Percentiles rank a stretch among this genome's conserved stretches.
phyloP scores from a whole-genome alignment of 441 rosid genomes.

The Gossypium gossypioides region DNA sequence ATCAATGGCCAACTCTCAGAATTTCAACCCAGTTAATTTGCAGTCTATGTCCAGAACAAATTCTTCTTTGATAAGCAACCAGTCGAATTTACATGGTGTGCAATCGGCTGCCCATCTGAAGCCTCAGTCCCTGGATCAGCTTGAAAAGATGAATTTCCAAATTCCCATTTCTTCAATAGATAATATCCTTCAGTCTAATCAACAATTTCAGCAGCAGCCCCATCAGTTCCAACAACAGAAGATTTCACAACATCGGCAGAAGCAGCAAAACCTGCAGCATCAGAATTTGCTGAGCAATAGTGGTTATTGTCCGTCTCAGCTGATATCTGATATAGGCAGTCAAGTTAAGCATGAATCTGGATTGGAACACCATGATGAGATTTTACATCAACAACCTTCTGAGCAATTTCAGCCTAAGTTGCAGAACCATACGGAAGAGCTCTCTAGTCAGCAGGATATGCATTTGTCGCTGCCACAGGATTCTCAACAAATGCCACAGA shows the following conservation, averaged over 20 bases:
- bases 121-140: slow-evolving; percentile 37
- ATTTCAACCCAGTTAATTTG: slow-evolving; percentile 42
- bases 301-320: slow-evolving; percentile 50
- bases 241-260: slow-evolving; percentile 47
- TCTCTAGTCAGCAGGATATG: slow-evolving; percentile 43
- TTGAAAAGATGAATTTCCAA: slow-evolving; percentile 48
- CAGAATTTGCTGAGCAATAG: slow-evolving; percentile 46
- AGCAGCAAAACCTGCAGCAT: slow-evolving; percentile 66
- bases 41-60: slow-evolving; percentile 54
- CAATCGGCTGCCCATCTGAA: slow-evolving; percentile 44
- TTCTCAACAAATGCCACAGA: slow-evolving; percentile 63
- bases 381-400: slow-evolving; percentile 47
- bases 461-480: slow-evolving; percentile 42
- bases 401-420: slow-evolving; percentile 64
- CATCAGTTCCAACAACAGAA: slow-evolving; percentile 68
- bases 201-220: slow-evolving; percentile 63
- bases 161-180: slow-evolving; percentile 37
- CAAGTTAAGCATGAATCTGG: slow-evolving; percentile 81
- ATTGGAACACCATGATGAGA: slow-evolving; percentile 45
- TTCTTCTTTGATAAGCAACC: slow-evolving; percentile 43
- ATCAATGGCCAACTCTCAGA: slow-evolving; percentile 52
- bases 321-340: slow-evolving; percentile 40
- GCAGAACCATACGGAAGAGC: slow-evolving; percentile 53
- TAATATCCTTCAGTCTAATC: slow-evolving; percentile 49
- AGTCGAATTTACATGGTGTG: slow-evolving; percentile 35